These are phyloP conservation scores for Penicillium paneum DNA, from an alignment of 2,329 filamentous ascomycete genomes.

Conservation along the genomic window DNA sequence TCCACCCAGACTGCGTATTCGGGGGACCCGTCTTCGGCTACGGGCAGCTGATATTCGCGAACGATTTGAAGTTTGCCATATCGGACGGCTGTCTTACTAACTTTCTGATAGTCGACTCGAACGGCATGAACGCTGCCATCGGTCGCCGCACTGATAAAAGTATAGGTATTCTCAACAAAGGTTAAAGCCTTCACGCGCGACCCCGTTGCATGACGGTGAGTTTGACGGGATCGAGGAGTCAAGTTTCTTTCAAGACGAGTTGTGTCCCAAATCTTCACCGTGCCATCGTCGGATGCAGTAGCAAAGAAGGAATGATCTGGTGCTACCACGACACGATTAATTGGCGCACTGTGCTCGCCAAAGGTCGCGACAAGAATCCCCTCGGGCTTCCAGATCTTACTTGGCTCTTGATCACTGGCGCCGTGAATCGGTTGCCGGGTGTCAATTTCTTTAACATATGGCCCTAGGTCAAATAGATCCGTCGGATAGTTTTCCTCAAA, in stretches of 20 bases:
- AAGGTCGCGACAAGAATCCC: constrained; percentile 84
- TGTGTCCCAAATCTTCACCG: constrained; percentile 90
- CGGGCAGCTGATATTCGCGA: constrained; percentile 70
- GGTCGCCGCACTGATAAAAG: constrained; percentile 83
- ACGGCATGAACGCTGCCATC: constrained; percentile 90
- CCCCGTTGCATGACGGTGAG: constrained; percentile 69
- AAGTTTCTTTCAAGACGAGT: constrained; percentile 86
- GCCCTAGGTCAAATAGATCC: constrained; percentile 67
- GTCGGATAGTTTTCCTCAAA: constrained; percentile 65
- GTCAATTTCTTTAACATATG: constrained; percentile 68
- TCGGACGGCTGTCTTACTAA: constrained; percentile 55
- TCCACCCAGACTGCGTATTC: constrained; percentile 89
- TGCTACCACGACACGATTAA: constrained; percentile 77
- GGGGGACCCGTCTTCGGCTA: constrained; percentile 38
- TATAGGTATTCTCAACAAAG: constrained; percentile 91
- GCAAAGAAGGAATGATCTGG: constrained; percentile 94
- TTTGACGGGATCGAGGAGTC: constrained; percentile 80
- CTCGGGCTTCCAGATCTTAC: constrained; percentile 75
- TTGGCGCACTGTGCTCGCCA: constrained; percentile 76
- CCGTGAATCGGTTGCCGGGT: constrained; percentile 52
- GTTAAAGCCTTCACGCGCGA: constrained; percentile 76
- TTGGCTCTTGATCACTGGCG: constrained; percentile 50
- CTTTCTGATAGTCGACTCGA: constrained; percentile 67
- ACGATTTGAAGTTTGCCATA: constrained; percentile 76
- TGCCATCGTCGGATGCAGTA: constrained; percentile 86